These are phyloP conservation scores for Posidonia oceanica DNA, from an alignment of 116 monocot species.

Conservation along the genomic window DNA sequence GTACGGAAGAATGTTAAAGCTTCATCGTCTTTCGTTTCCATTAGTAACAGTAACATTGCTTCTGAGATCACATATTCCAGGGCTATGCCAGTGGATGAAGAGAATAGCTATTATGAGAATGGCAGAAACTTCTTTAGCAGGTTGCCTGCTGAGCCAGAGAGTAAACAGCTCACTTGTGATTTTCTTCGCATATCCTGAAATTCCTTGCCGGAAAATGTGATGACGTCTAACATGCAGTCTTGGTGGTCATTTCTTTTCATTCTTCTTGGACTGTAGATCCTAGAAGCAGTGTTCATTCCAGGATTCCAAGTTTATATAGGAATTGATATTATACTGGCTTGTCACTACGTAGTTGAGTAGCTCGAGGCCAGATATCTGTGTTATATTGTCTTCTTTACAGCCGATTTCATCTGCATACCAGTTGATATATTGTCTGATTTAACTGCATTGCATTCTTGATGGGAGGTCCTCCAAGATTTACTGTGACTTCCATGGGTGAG, in stretches of 20 bases:
- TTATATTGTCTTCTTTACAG: no score
- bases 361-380: no score
- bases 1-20: conserved; percentile 5
- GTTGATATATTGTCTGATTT: no score
- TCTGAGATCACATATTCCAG: no score
- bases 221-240: neutral
- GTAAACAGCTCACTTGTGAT: neutral
- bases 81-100: neutral
- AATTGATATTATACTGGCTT: no score
- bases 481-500: neutral
- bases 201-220: neutral
- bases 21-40: neutral
- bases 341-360: no score
- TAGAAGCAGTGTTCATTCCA: no score
- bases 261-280: neutral
- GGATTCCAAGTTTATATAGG: no score
- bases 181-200: neutral
- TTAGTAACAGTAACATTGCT: neutral
- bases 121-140: conserved; percentile 3
- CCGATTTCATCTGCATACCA: no score
- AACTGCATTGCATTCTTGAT: no score
- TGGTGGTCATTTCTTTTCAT: neutral
- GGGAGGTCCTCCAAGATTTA: no score
- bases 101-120: neutral
- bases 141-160: neutral